phyloP scores from a whole-genome alignment of 1,139 yeast genomes.

The Debaryomycetaceae sp. region DNA sequence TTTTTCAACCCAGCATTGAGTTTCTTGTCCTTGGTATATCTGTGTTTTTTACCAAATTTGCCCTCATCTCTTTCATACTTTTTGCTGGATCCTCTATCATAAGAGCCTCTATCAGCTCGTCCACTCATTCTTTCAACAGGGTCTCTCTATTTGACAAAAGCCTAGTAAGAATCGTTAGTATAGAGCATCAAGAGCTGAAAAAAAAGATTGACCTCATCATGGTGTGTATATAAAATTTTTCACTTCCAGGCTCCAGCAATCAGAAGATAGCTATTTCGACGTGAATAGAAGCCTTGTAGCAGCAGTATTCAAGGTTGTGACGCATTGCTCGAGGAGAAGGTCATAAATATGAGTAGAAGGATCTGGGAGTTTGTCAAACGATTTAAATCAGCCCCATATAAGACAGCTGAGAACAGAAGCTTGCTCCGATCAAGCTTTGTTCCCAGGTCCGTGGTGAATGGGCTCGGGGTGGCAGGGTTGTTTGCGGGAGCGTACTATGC shows the following conservation, averaged over 20 bases:
- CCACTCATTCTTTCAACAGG: slow-evolving; percentile 6
- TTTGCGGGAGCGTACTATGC: slow-evolving; percentile 36
- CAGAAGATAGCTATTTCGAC: too few species aligned
- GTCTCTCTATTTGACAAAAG: too few species aligned
- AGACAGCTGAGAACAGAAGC: slow-evolving; percentile 1
- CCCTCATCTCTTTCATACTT: slow-evolving; percentile 15
- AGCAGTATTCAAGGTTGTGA: not conserved
- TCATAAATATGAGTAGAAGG: not conserved
- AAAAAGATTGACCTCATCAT: not conserved
- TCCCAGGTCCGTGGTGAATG: slow-evolving; percentile 23
- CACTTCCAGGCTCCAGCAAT: not conserved
- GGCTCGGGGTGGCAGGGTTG: slow-evolving; percentile 25
- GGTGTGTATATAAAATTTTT: not conserved
- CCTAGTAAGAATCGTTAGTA: too few species aligned
- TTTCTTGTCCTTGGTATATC: slow-evolving; percentile 52
- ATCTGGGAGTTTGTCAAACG: not conserved
- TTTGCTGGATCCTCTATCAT: slow-evolving; percentile 16
- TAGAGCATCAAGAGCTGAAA: not conserved
- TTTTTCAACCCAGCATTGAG: slow-evolving; percentile 62
- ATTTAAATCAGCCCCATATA: not conserved
- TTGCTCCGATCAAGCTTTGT: slow-evolving; percentile 20
- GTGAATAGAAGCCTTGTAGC: not conserved
- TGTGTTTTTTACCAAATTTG: slow-evolving; percentile 15
- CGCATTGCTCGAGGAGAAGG: not conserved
- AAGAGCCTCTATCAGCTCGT: slow-evolving; percentile 18